Base-by-base conservation (phyloP, 108 stramenopile genomes). In the Schizochytrium sp. region DNA sequence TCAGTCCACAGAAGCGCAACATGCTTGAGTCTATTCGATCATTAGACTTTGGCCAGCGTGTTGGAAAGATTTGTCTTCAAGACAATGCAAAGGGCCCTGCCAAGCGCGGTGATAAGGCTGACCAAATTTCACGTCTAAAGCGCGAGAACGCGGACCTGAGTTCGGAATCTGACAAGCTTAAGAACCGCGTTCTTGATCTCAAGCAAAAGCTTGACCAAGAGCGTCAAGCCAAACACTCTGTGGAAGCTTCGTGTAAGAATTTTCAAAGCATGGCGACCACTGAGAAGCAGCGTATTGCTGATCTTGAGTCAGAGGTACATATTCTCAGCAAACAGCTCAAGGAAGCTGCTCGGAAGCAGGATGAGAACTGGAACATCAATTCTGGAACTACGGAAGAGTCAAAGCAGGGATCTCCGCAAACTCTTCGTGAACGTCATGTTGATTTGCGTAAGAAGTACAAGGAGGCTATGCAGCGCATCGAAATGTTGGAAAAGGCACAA, bases 11-110 rank as follows among this genome's bases (percentile, higher is more conserved):
- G 44, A 93, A 92, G 4, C 95, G 95, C 89, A 96, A 94, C 89
- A 96, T 96, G 87, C 87, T 89, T 12, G 96, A 97, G 92, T 95
- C 96, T 12, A 93, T 97, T 56, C 90, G 94, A 38, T 95, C 97
- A 42, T 92, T 96, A 57, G 90, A 92, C 57, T 98, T 97, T 91
- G 97, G 94, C 46, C 92, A 94, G 44, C 87, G 90, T 42, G 94
- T 94, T 46, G 76, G 76, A 17, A 83, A 83, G 76, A 83, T 83
- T 42, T 83, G 50, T 2, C 53, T 83, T 40, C 28, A 38, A 28
- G 64, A 69, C 0, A 69, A 69, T 15, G 64, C 64, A 1, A 38
- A 45, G 7, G 38, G 17, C 4, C 73, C 89, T 76, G 40, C 15
- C 2, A 8, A 3, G 58, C 50, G 46, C 83, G n/a, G 7, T 15